Evolutionary conservation across 2,329 filamentous ascomycete genomes (phyloP), one percentile per base, ranked within the genome.

Genomic region (Gremmenia infestans): DNA sequence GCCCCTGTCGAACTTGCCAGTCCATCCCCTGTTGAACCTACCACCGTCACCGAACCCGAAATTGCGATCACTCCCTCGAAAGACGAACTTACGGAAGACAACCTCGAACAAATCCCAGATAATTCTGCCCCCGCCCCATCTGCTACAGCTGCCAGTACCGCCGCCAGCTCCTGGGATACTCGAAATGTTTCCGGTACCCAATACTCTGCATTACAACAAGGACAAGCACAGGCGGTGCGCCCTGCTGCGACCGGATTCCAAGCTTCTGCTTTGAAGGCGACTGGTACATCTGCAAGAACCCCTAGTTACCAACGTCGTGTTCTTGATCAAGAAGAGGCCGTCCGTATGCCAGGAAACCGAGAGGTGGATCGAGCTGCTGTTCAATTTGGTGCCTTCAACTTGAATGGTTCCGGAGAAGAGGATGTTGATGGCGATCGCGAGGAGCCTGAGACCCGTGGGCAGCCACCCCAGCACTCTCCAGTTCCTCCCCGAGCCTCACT

Each of bases 261-360:
- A 50, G 81, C 89, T n/a, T 88, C 86, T 50, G 90, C 91, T 25
- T 79, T 89, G 67, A 96, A 96, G 76, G 89, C 89, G 12, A 82
- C 57, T 75, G 85, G 67, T 59, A 76, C 82, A 23, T 73, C 81
- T 55, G 77, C 78, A 58, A 88, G 93, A 59, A 86, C 85, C 53
- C 83, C 90, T 19, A 92, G 87, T 74, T 91, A 88, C 72, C 88
- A 95, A 72, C 86, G 93, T 63, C 88, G 91, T 67, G 81, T 97
- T 53, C 80, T 96, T 68, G 92, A 97, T 67, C 94, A 99, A 71
- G 92, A 96, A 73, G 94, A 99, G 76, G 91, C 94, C 57, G 94
- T 99, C 42, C 91, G 96, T 62, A 97, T 99, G 93, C 94, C 94
- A 47, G 91, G 90, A 58, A 96, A 97, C 76, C 91, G 94, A 64